phyloP scores from a whole-genome alignment of 1,284 basidiomycete genomes.

The Ceratobasidium sp. region DNA sequence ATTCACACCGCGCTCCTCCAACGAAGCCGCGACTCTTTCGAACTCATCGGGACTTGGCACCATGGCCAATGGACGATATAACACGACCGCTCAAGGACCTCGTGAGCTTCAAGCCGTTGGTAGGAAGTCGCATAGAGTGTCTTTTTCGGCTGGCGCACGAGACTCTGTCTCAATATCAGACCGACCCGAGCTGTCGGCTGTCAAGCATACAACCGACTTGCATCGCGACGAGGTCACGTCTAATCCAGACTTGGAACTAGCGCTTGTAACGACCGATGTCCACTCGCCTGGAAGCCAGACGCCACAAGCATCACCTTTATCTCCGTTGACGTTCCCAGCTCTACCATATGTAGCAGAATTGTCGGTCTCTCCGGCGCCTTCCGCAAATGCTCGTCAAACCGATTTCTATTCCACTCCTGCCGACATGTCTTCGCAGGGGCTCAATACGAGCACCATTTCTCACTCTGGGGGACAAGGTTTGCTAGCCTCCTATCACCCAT shows the following conservation, averaged over 20 bases:
- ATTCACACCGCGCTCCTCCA: conserved; percentile 30
- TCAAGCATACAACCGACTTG: conserved; percentile 1
- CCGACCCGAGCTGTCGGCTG: neutral
- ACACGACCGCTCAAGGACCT: neutral
- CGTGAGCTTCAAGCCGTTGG: neutral
- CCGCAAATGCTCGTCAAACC: neutral
- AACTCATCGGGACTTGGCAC: conserved; percentile 5
- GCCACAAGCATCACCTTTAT: neutral
- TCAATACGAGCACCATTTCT: neutral
- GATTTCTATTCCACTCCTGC: conserved; percentile 5
- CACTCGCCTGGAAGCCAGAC: neutral
- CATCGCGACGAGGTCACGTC: neutral
- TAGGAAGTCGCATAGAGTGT: conserved; percentile 14
- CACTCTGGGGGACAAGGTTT: conserved; percentile 5
- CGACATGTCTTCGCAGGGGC: conserved; percentile 10
- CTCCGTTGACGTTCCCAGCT: neutral
- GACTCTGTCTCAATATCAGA: conserved; percentile 22
- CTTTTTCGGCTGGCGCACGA: conserved; percentile 17
- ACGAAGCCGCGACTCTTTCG: conserved; percentile 22
- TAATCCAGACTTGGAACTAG: neutral
- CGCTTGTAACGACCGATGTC: neutral
- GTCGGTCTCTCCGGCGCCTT: neutral
- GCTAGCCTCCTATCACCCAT: neutral
- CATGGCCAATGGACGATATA: neutral
- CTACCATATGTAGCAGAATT: conserved; percentile 5